Base-by-base conservation (phyloP, 192 early-diverging fungal genomes). In the Coemansia sp. region DNA sequence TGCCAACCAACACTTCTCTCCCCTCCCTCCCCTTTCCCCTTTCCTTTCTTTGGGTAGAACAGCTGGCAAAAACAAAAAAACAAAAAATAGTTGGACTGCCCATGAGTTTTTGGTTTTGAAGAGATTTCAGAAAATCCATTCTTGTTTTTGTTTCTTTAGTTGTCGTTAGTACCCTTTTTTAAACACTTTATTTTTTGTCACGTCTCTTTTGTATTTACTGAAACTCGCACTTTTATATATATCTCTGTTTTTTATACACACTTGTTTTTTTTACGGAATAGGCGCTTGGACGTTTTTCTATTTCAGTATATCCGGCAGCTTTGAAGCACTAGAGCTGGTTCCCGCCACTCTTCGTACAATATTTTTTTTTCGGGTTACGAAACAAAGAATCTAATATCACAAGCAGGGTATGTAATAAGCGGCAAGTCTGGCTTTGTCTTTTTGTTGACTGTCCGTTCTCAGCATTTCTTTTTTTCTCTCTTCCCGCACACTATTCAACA, bases 51-150 rank as follows among this genome's bases (percentile, higher is more conserved):
- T 8, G 45, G 45, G 11, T 48, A 15, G 45, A 48, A 48, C 45
- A 48, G 45, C 22, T 28, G 22, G 22, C 22, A 28, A 28, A 48
- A 15, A 5, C 18, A 15, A 52, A 52, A 52, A 17, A 15, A 33
- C 4, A 55, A 55, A 55, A 55, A 48, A 15, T 41, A 9, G 5
- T 41, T 41, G 45, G 45, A 48, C 45, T 48, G 45, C 45, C 22
- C 45, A 48, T 48, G 45, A 48, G 45, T 48, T 48, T 56, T 56
- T 56, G 54, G 54, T 60, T 34, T 60, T 37, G 32, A 35, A 38
- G 37, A 35, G 34, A 37, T 37, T 33, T 22, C 6, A 60, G 36
- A 60, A 60, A 36, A 60, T n/a, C 36, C 7, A 60, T 60, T 34
- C 22, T 28, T 32, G 5, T 33, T 55, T 55, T 55, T 55, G 5